Conservation (phyloP, 2,329 filamentous ascomycete species). For the Aspergillus fructus region DNA sequence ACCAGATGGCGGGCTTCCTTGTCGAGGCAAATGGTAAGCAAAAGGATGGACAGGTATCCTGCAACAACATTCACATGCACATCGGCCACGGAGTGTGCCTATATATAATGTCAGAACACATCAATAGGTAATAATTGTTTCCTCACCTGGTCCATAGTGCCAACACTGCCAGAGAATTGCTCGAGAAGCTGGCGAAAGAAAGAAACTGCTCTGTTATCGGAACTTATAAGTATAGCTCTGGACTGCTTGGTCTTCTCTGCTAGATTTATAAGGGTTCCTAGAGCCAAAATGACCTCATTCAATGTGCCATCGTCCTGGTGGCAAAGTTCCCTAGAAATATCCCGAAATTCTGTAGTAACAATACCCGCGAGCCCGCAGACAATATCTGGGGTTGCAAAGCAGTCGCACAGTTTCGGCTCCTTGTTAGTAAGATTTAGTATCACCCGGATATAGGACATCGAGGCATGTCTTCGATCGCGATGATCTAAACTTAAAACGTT, state of each 20-base stretch:
- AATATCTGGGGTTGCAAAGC: conserved; percentile 56
- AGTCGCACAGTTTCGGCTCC: conserved; percentile 65
- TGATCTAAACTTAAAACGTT: conserved; percentile 34
- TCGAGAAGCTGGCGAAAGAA: conserved; percentile 61
- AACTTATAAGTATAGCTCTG: conserved; percentile 49
- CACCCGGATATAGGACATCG: conserved; percentile 60
- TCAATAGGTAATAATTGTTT: conserved; percentile 10
- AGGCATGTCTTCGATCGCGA: conserved; percentile 23
- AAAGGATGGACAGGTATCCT: conserved; percentile 79
- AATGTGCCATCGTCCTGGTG: conserved; percentile 56
- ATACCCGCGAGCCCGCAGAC: conserved; percentile 38
- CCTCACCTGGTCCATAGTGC: conserved; percentile 67
- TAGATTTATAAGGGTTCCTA: conserved; percentile 85
- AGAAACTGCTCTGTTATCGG: conserved; percentile 36
- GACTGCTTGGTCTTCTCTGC: conserved; percentile 72
- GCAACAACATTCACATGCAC: conserved; percentile 78
- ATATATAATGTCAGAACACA: conserved; percentile 14
- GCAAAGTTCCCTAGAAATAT: conserved; percentile 28
- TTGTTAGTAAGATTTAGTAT: conserved; percentile 87
- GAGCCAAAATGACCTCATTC: conserved; percentile 71
- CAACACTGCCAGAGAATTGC: conserved; percentile 67
- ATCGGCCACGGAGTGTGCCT: conserved; percentile 62
- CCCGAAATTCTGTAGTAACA: conserved; percentile 33
- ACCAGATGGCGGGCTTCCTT: conserved; percentile 45
- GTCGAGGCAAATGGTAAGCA: conserved; percentile 75